Base-by-base conservation (phyloP, 139 green algal genomes). In the Ulvella scutata region DNA sequence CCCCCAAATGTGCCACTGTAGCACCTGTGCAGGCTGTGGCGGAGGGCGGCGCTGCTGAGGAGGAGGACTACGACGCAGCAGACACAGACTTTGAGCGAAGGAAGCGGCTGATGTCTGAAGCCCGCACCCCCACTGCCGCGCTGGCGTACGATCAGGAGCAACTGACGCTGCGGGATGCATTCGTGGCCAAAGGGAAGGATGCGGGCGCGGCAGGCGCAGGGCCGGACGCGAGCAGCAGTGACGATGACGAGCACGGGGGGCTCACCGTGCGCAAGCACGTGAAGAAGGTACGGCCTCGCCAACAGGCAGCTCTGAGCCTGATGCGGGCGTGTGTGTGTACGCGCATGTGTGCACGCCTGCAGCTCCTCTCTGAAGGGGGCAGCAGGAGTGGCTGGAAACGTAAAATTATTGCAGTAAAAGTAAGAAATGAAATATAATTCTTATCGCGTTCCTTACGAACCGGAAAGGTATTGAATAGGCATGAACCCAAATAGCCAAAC, bases 91-190 rank as follows among this genome's bases (percentile, higher is more conserved):
- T 67, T 26, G 62, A 31, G 21, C 74, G 77, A 17, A 73, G 72
- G 21, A 35, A 17, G 3, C 3, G 43, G 33, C 9, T 59, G 38
- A 34, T 29, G 26, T 36, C 38, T 26, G 40, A 59, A 72, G 31
- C 23, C 61, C n/a, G n/a, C n/a, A n/a, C n/a, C n/a, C n/a, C n/a
- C n/a, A 33, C 72, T 23, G 29, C 76, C 43, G 43, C 76, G 43
- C 78, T 80, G 44, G 82, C 86, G 0, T 97, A 96, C 38, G 82
- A 82, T 1, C 43, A 86, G 72, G 90, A 96, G 79, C 91, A 96
- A 82, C 67, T 87, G 60, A 62, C 80, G 4, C 79, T 95, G 33
- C 89, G 89, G 38, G 34, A 75, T 4, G 85, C 80, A 13, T 95
- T 96, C 67, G 77, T 91, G 36, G 51, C 44, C 43, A 34, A 20